Evolutionary conservation across 345 rosid genomes (phyloP).

Genomic region (Pugionium cornutum): DNA sequence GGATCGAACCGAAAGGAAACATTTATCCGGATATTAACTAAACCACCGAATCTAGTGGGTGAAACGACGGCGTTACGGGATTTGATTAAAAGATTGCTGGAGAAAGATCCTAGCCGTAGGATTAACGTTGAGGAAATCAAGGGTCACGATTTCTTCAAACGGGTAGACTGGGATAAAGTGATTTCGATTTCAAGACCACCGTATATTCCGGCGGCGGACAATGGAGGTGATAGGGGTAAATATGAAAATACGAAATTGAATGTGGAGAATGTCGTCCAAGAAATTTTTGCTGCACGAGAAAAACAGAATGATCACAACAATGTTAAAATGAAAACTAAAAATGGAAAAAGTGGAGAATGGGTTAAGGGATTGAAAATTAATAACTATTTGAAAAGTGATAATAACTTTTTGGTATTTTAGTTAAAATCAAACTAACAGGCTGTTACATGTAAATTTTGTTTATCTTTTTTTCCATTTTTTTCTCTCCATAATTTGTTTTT

Average conservation of each 20-base stretch:
- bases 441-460: too few relatives aligned
- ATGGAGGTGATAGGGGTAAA: slow-evolving; percentile 24
- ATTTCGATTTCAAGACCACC: slow-evolving; percentile 63
- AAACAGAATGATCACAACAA: not conserved
- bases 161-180: slow-evolving; percentile 61
- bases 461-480: too few relatives aligned
- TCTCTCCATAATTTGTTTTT: too few relatives aligned
- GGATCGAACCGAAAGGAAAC: slow-evolving; percentile 62
- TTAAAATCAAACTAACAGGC: not conserved
- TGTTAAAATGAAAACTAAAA: not conserved
- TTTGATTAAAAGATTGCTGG: slow-evolving; percentile 57
- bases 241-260: slow-evolving; percentile 41
- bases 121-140: slow-evolving; percentile 59
- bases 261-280: slow-evolving; percentile 67
- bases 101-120: slow-evolving; percentile 70
- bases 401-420: slow-evolving; percentile 36
- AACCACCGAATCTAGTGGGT: slow-evolving; percentile 57
- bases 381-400: slow-evolving; percentile 14
- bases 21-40: slow-evolving; percentile 57
- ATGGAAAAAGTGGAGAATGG: slow-evolving; percentile 24
- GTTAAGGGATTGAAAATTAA: slow-evolving; percentile 34
- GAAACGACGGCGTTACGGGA: slow-evolving; percentile 73
- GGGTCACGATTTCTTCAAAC: slow-evolving; percentile 64
- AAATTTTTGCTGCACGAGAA: slow-evolving; percentile 41
- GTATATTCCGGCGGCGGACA: slow-evolving; percentile 50